Percentiles rank a stretch among this genome's conserved stretches.
These are phyloP conservation scores for Trichosporon sp. DNA, from an alignment of 1,284 basidiomycete genomes.

Conservation along the genomic window DNA sequence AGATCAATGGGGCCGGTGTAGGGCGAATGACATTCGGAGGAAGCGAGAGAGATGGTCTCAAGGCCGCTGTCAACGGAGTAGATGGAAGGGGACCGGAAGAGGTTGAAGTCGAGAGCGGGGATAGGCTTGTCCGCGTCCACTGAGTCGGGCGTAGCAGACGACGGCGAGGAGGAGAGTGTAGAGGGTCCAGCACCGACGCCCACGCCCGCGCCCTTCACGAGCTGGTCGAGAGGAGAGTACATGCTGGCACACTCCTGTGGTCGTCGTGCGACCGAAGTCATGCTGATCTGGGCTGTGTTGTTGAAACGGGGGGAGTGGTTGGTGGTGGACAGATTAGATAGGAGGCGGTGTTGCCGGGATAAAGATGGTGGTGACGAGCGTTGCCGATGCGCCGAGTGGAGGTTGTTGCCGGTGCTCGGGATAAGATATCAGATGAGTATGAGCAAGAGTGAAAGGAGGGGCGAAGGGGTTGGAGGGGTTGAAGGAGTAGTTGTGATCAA, in stretches of 20 bases:
- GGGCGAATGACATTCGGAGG: slow-evolving; percentile 1
- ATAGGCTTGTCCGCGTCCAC: slow-evolving; percentile 20
- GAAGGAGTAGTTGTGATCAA: neutral
- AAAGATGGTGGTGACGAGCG: neutral
- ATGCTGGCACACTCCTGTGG: slow-evolving; percentile 1
- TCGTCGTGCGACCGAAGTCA: slow-evolving; percentile 4
- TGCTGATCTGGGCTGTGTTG: slow-evolving; percentile 1
- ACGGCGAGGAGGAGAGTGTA: neutral
- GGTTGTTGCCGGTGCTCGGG: neutral
- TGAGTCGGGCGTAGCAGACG: neutral
- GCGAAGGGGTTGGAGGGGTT: neutral
- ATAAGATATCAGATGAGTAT: neutral
- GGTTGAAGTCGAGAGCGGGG: slow-evolving; percentile 40
- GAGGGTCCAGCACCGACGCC: neutral
- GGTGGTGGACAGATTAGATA: neutral
- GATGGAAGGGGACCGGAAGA: slow-evolving; percentile 39
- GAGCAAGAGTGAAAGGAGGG: neutral
- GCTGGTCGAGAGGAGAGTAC: slow-evolving; percentile 21
- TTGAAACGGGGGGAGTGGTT: neutral
- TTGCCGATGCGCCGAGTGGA: neutral
- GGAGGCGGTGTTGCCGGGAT: neutral
- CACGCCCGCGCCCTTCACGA: slow-evolving; percentile 13
- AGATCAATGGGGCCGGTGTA: neutral
- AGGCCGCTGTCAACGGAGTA: slow-evolving; percentile 34
- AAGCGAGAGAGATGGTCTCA: slow-evolving; percentile 8